Base-by-base conservation (phyloP, 257 asterid species). In the Scutellaria minor region DNA sequence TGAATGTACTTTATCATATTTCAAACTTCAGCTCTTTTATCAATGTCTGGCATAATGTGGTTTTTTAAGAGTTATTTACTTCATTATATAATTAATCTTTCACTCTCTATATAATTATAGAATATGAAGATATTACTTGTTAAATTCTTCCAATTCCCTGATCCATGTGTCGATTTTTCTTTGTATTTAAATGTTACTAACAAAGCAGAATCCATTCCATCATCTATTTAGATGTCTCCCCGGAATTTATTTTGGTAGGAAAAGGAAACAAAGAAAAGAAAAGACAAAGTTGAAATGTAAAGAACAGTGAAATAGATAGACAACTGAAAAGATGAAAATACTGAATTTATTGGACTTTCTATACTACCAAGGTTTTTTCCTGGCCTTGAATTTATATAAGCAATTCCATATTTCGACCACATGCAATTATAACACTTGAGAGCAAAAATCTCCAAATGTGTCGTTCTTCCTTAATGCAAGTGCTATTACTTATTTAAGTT, bases 21-120 rank as follows among this genome's bases (percentile, higher is more conserved):
- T 67, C 9, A 59, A 71, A 71, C 68, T 46, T 37, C 50, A 71
- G 14, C 68, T 37, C 41, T 5, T 59, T 46, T 15, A 51, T 52
- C 61, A 66, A 35, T n/a, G 40, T 66, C 64, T 22, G 13, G 64
- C 45, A 58, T 13, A 22, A 41, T 40, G 27, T 20, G 63, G 18
- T 18, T 57, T 24, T 9, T 18, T 15, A 12, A 7, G 56, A 46
- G 44, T 27, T 13, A 0, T 45, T 66, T 27, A 24, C 27, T 42
- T 70, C 54, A 55, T 13, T 69, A 13, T n/a, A 9, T 18, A 41
- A 9, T 55, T 5, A 39, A 5, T 2, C 24, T 57, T 55, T 55
- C 51, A 22, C 13, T 0, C 46, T 42, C 9, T 27, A 10, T 14
- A 47, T 48, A 48, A 48, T 31, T 31, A 31, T 45, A 66, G 35